A percentile compares a stretch with the other conserved stretches of the same genome.
These are phyloP conservation scores for slime mould (Dictyostelium discoideum) DNA, from an alignment of 78 protist species.

Conservation along the genomic window dicty_2.7 NC_007090.3:2139001-2139500, in stretches of 20 bases:
- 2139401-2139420: background rate
- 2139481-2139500: too few species aligned
- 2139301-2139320: constrained; percentile 14
- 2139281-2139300: background rate
- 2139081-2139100: background rate
- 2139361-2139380: background rate
- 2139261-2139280: constrained; percentile 35
- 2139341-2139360: background rate
- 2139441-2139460: too few species aligned
- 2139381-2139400: background rate
- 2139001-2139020: background rate
- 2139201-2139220: background rate
- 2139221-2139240: constrained; percentile 40
- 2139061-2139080: constrained; percentile 4
- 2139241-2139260: constrained; percentile 49
- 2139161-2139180: background rate
- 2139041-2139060: constrained; percentile 23
- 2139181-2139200: background rate
- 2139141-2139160: background rate
- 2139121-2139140: background rate
- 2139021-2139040: background rate
- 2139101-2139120: background rate
- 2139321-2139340: constrained; percentile 15
- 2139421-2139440: too few species aligned
- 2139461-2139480: too few species aligned